Base-by-base conservation (phyloP, 495 filamentous ascomycete species). In the Endocarpon pusillum region DNA sequence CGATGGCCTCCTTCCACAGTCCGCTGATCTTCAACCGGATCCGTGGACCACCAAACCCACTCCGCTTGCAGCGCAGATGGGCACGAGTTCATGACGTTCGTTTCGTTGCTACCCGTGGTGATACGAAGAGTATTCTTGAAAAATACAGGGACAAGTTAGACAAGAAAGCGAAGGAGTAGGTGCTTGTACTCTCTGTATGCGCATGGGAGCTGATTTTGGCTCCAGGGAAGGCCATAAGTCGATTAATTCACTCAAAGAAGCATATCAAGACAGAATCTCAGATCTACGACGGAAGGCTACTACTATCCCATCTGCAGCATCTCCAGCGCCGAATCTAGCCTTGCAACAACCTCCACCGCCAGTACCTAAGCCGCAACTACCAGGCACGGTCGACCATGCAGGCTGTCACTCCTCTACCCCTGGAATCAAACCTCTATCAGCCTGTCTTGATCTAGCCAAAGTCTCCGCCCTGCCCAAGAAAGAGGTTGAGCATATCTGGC, bases 1-100 rank as follows among this genome's bases (percentile, higher is more conserved):
- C n/a, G n/a, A n/a, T n/a, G n/a, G n/a, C n/a, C n/a, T n/a, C n/a
- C n/a, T n/a, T n/a, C n/a, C n/a, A n/a, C n/a, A n/a, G n/a, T n/a
- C n/a, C n/a, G n/a, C n/a, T n/a, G n/a, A n/a, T n/a, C n/a, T n/a
- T n/a, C n/a, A n/a, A n/a, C n/a, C n/a, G n/a, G n/a, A n/a, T n/a
- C n/a, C n/a, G n/a, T n/a, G n/a, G n/a, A n/a, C n/a, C n/a, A n/a
- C n/a, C n/a, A n/a, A n/a, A n/a, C 21, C 42, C n/a, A n/a, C n/a
- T n/a, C n/a, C n/a, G n/a, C n/a, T n/a, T n/a, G 25, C 89, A 96
- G 48, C 67, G 79, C 34, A 72, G 91, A 43, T 86, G 81, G 78
- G 91, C 89, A 6, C 81, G 78, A 41, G 85, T 93, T 7, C 81
- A 87, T 54, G 83, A 94, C 56, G 75, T 91, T 28, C 83, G 86